Evolutionary conservation across 371 early-diverging fungal species (phyloP).

Genomic region (Dinochytrium kinnereticum): DNA sequence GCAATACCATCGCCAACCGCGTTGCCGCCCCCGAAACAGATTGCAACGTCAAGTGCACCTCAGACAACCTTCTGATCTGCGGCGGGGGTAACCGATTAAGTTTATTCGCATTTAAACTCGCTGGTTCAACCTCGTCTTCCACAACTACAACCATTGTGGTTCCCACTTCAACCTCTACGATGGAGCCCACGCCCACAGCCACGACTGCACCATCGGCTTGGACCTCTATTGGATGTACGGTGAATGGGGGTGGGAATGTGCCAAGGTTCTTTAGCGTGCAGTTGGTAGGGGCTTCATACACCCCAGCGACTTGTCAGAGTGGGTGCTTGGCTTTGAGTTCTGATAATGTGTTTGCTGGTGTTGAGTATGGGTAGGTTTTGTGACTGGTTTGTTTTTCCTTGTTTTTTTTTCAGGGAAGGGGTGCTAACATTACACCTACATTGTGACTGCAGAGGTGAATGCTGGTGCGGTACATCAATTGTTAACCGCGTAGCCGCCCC

Average conservation of each 20-base stretch:
- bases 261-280: background rate
- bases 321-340: background rate
- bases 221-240: background rate
- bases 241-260: too few relatives aligned
- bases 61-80: background rate
- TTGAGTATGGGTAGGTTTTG: constrained; percentile 2
- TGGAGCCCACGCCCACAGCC: too few relatives aligned
- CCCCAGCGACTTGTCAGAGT: background rate
- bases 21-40: background rate
- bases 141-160: background rate
- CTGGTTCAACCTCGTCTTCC: background rate
- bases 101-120: background rate
- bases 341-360: background rate
- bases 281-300: background rate
- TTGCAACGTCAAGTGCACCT: background rate
- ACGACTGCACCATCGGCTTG: background rate
- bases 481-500: background rate
- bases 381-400: background rate
- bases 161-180: too few relatives aligned
- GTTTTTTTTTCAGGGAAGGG: too few relatives aligned
- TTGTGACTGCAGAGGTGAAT: background rate
- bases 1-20: background rate
- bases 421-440: background rate
- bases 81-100: background rate
- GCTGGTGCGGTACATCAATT: constrained; percentile 15